phyloP scores from a whole-genome alignment of 164 flowering plant genomes.

The Akebia trifoliata region DNA sequence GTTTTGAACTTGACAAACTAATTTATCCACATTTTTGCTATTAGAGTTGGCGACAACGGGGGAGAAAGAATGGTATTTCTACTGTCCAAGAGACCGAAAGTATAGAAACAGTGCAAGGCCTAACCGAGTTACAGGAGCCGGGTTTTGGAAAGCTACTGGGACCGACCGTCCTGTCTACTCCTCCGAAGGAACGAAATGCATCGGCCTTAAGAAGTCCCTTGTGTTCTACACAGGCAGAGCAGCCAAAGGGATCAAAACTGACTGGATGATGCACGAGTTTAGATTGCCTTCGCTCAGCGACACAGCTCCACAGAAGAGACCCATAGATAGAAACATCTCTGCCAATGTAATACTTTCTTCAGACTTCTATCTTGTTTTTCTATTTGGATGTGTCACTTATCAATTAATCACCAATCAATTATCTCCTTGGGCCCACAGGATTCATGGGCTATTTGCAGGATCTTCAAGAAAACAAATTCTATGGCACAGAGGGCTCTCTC shows the following conservation, averaged over 20 bases:
- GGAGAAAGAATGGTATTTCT: conserved; percentile 97
- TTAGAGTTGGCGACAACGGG: conserved; percentile 69
- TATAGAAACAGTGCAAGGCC: conserved; percentile 91
- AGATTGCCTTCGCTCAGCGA: conserved; percentile 67
- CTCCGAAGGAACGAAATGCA: conserved; percentile 75
- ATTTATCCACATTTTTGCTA: conserved; percentile 14
- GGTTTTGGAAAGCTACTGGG: conserved; percentile 99
- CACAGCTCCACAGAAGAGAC: conserved; percentile 37
- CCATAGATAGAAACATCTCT: conserved; percentile 49
- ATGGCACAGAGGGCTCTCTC: conserved; percentile 73
- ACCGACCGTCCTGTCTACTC: conserved; percentile 91
- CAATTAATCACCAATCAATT: neutral
- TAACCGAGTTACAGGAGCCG: conserved; percentile 87
- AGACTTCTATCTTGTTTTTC: neutral
- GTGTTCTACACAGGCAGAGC: conserved; percentile 97
- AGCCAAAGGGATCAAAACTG: conserved; percentile 90
- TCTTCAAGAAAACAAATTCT: conserved; percentile 85
- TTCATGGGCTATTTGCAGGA: conserved; percentile 96
- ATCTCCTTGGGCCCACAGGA: conserved; percentile 45
- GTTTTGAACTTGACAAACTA: conserved; percentile 6
- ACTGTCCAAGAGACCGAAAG: conserved; percentile 90
- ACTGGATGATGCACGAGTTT: conserved; percentile 99
- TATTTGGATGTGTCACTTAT: neutral
- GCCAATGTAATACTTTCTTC: conserved; percentile 41
- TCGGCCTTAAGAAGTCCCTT: conserved; percentile 92